Conservation (phyloP, 2,329 filamentous ascomycete species). For the Alternaria sp. region DNA sequence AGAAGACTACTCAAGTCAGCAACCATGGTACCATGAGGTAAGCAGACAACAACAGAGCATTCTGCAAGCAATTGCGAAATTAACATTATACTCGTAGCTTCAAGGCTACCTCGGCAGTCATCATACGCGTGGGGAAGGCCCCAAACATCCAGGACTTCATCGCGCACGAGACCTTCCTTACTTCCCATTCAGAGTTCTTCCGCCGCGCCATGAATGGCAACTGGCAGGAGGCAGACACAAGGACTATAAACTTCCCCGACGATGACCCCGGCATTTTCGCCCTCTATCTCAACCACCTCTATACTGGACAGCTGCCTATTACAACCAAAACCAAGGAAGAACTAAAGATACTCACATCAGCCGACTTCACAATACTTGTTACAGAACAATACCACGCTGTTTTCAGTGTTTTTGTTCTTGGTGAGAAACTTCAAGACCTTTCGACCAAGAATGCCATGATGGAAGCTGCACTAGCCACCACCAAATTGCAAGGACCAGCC, state of each 20-base stretch:
- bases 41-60: neutral
- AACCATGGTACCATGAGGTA: neutral
- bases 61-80: neutral
- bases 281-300: constrained; percentile 16
- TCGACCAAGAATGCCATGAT: neutral
- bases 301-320: constrained; percentile 3
- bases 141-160: constrained; percentile 1
- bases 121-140: constrained; percentile 4
- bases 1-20: neutral
- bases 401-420: neutral
- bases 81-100: neutral
- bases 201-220: constrained; percentile 17
- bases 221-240: constrained; percentile 14
- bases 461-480: neutral
- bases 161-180: constrained; percentile 17
- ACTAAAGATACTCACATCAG: neutral
- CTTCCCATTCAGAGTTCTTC: constrained; percentile 21
- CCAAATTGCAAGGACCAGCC: neutral
- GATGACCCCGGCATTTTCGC: constrained; percentile 14
- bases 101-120: neutral
- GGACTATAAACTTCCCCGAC: constrained; percentile 7
- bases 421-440: neutral
- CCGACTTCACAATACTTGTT: neutral
- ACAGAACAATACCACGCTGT: neutral
- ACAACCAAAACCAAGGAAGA: neutral